Evolutionary conservation across 495 filamentous ascomycete genomes (phyloP).

Genomic region (Daldinia childiae): DNA sequence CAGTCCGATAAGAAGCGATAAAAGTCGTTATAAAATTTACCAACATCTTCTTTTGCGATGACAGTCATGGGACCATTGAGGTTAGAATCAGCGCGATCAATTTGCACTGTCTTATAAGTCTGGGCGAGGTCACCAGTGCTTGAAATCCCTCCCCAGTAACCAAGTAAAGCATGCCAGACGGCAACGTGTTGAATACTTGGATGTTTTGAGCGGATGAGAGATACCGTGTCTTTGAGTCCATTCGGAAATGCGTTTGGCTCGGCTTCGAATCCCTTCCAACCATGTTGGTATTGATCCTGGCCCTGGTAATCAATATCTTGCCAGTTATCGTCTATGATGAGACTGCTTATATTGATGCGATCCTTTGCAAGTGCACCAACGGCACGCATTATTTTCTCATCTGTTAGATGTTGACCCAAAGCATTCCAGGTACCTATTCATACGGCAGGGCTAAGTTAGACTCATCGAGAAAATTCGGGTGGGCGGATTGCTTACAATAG

Average conservation of each 20-base stretch:
- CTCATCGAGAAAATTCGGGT: neutral
- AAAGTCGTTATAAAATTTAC: slow-evolving; percentile 87
- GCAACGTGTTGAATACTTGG: slow-evolving; percentile 83
- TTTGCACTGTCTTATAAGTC: slow-evolving; percentile 78
- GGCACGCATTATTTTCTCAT: slow-evolving; percentile 79
- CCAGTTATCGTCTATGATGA: slow-evolving; percentile 98
- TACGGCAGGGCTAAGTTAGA: neutral
- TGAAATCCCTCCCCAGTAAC: slow-evolving; percentile 93
- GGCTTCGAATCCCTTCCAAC: slow-evolving; percentile 81
- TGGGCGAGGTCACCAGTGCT: slow-evolving; percentile 74
- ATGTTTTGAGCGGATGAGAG: slow-evolving; percentile 72
- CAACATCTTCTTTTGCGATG: slow-evolving; percentile 74
- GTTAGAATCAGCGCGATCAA: slow-evolving; percentile 61
- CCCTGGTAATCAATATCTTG: slow-evolving; percentile 72
- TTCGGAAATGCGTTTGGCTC: slow-evolving; percentile 80
- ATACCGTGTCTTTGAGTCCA: slow-evolving; percentile 75
- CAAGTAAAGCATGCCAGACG: slow-evolving; percentile 95
- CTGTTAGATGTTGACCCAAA: slow-evolving; percentile 81
- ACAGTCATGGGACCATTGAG: slow-evolving; percentile 74
- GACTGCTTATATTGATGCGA: slow-evolving; percentile 77
- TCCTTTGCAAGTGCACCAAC: slow-evolving; percentile 74
- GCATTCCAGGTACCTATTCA: slow-evolving; percentile 86
- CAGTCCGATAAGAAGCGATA: slow-evolving; percentile 76
- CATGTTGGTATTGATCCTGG: slow-evolving; percentile 59
- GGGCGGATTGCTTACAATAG: slow-evolving; percentile 60